phyloP scores from a whole-genome alignment of 768 basidiomycete genomes.

The Hemileccinum impolitum region DNA sequence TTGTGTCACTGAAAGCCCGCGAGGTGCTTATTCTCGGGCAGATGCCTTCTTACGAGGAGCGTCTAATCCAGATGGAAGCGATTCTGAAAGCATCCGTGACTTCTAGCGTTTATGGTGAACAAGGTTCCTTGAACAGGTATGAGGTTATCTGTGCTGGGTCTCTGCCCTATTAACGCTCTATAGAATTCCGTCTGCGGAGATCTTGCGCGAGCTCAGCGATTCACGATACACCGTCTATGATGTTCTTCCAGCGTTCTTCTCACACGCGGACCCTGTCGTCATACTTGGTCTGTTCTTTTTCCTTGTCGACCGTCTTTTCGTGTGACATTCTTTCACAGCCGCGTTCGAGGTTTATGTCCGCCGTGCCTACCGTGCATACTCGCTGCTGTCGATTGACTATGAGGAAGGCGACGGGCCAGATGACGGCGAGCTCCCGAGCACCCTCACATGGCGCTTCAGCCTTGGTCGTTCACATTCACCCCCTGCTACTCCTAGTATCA shows the following conservation, averaged over 20 bases:
- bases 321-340: slow-evolving; percentile 44
- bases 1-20: slow-evolving; percentile 91
- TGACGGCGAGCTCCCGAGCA: slow-evolving; percentile 75
- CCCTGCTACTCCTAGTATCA: slow-evolving; percentile 74
- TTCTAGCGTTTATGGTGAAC: slow-evolving; percentile 87
- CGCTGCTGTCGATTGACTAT: slow-evolving; percentile 86
- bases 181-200: slow-evolving; percentile 81
- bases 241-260: slow-evolving; percentile 95
- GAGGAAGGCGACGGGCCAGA: slow-evolving; percentile 87
- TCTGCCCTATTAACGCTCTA: slow-evolving; percentile 4
- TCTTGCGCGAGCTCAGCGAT: slow-evolving; percentile 90
- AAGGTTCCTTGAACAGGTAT: slow-evolving; percentile 58
- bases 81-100: slow-evolving; percentile 87
- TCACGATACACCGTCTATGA: slow-evolving; percentile 97
- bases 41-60: slow-evolving; percentile 96
- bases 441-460: slow-evolving; percentile 94
- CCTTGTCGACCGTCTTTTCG: not conserved
- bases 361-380: slow-evolving; percentile 94
- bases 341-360: slow-evolving; percentile 95
- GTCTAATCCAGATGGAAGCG: slow-evolving; percentile 89
- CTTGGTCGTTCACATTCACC: slow-evolving; percentile 85
- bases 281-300: slow-evolving; percentile 59
- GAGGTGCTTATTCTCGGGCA: slow-evolving; percentile 96
- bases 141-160: slow-evolving; percentile 5
- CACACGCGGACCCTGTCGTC: slow-evolving; percentile 79